Base-by-base conservation (phyloP, 441 rosid species). In the Pelargonium fulgidum region DNA sequence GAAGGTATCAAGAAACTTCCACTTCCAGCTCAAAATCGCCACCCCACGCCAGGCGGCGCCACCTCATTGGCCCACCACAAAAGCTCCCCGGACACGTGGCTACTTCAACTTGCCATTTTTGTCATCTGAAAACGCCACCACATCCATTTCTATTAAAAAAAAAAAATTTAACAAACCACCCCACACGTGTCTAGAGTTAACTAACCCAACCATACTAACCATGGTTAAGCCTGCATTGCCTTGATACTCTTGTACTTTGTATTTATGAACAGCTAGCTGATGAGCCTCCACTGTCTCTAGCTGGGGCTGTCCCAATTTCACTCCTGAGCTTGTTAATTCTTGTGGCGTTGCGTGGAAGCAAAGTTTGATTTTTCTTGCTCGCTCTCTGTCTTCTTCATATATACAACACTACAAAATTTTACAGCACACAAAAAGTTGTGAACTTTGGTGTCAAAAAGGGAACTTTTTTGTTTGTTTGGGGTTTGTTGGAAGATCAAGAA, bases 151-250 rank as follows among this genome's bases (percentile, higher is more conserved):
- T 7, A 39, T 7, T 39, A 39, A 9, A 39, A 7, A 39, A 39
- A 7, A 39, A 39, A 6, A 39, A n/a, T n/a, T 7, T 6, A 39
- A 6, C 4, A 54, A 12, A 13, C 22, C 61, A 5, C 73, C 61
- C 59, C 56, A 77, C 89, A 81, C 88, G 84, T 84, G 89, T 80
- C 71, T 33, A 33, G 7, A 33, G 39, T 33, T 33, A 33, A 33
- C 7, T 33, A 33, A 33, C 39, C 39, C 39, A 33, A 33, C 39
- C 39, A 7, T 20, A 39, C 8, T 7, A 39, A 39, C 69, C 45
- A 17, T 47, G 72, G 72, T 78, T 72, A 65, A 54, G 0, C n/a
- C 65, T 64, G 1, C 72, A 11, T 33, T 33, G 39, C 39, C 7
- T 33, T 33, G 39, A 33, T 33, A 33, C 39, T 4, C n/a, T n/a